These are phyloP conservation scores for Camellia granthamiana DNA, from an alignment of 148 eudicot species.

Conservation along the genomic window DNA sequence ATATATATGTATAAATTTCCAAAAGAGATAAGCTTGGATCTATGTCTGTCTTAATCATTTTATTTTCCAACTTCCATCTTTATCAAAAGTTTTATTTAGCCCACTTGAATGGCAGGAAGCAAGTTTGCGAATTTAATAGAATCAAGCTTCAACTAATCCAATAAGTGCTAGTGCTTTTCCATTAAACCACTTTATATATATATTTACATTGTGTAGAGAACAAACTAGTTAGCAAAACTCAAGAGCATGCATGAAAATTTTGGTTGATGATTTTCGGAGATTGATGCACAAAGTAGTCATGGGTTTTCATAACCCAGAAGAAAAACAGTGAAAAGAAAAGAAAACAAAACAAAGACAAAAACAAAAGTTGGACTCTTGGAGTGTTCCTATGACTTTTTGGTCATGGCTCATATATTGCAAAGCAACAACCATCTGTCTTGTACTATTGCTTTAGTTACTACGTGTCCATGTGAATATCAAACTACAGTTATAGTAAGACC, in stretches of 20 bases:
- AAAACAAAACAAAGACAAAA: too few relatives aligned
- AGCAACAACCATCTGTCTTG: too few relatives aligned
- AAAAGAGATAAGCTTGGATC: neutral
- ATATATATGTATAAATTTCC: neutral
- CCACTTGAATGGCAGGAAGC: neutral
- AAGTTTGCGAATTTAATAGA: neutral
- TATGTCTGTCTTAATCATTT: slow-evolving; percentile 6
- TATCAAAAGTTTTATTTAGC: slow-evolving; percentile 2
- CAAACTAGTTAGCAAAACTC: neutral
- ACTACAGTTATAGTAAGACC: too few relatives aligned
- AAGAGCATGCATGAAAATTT: neutral
- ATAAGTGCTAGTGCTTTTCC: neutral
- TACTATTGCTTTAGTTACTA: too few relatives aligned
- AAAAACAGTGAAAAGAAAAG: too few relatives aligned
- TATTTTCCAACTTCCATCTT: neutral
- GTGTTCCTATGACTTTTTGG: too few relatives aligned
- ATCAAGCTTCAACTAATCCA: neutral
- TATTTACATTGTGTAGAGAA: neutral
- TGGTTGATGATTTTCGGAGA: too few relatives aligned
- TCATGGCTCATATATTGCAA: too few relatives aligned
- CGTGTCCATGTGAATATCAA: too few relatives aligned
- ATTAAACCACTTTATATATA: neutral
- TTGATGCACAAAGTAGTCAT: too few relatives aligned
- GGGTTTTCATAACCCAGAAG: too few relatives aligned
- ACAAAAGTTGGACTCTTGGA: too few relatives aligned